phyloP scores from a whole-genome alignment of 2,329 filamentous ascomycete genomes.

The Bretziella fagacearum region DNA sequence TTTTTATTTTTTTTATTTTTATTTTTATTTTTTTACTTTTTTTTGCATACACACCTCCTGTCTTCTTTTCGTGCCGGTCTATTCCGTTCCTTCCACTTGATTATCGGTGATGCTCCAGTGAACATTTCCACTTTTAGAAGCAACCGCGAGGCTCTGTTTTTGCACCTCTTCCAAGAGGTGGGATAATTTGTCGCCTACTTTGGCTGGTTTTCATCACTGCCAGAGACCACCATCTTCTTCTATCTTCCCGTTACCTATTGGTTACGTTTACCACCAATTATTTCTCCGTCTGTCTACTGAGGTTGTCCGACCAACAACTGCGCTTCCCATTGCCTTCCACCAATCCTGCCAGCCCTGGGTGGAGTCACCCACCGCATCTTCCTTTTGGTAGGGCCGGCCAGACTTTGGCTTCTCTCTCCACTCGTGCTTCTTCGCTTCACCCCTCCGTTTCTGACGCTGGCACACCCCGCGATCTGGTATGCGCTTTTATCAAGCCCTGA shows the following conservation, averaged over 20 bases:
- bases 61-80: not conserved
- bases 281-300: too few species aligned
- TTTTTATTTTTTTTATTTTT: not conserved
- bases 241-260: not conserved
- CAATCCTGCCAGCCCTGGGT: not conserved
- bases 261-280: too few species aligned
- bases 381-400: not conserved
- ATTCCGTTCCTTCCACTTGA: not conserved
- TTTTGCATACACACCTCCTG: too few species aligned
- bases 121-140: not conserved
- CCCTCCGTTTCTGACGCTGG: not conserved
- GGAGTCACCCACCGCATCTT: not conserved
- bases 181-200: too few species aligned
- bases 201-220: not conserved
- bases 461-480: slow-evolving; percentile 2
- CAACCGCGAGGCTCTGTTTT: not conserved
- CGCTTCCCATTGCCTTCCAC: slow-evolving; percentile 5
- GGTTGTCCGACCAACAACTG: not conserved
- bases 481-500: not conserved
- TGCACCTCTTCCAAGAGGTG: not conserved
- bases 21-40: too few species aligned
- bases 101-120: not conserved
- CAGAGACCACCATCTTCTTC: not conserved
- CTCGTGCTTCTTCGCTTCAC: slow-evolving; percentile 4
- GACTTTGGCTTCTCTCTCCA: not conserved